Percentiles rank a stretch among this genome's conserved stretches.
Conservation (phyloP, 495 filamentous ascomycete species). For the Articulospora tetracladia region DNA sequence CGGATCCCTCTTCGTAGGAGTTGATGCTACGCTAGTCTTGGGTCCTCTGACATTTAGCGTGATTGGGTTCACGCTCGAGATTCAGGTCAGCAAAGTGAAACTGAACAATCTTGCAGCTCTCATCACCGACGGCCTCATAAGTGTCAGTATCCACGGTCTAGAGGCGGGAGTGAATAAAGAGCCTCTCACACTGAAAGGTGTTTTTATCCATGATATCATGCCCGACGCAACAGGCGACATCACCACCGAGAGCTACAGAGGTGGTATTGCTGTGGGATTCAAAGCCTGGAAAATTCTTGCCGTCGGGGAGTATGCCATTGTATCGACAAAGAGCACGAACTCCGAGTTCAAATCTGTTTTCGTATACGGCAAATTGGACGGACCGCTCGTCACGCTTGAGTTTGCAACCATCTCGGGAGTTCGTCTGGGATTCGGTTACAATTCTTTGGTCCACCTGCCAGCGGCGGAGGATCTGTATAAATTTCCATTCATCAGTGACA, state of each 20-base stretch:
- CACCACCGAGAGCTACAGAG: constrained; percentile 28
- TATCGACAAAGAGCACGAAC: neutral
- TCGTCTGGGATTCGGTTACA: constrained; percentile 43
- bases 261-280: constrained; percentile 36
- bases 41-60: constrained; percentile 11
- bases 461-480: constrained; percentile 27
- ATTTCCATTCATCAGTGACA: constrained; percentile 37
- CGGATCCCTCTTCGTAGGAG: neutral
- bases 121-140: neutral
- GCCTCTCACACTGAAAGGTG: constrained; percentile 36
- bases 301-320: constrained; percentile 31
- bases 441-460: constrained; percentile 32
- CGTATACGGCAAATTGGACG: constrained; percentile 28
- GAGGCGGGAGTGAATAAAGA: constrained; percentile 31
- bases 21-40: constrained; percentile 7
- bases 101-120: constrained; percentile 2
- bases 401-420: constrained; percentile 38
- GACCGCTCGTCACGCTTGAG: constrained; percentile 39
- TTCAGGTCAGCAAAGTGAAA: constrained; percentile 3
- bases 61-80: constrained; percentile 3
- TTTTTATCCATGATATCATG: constrained; percentile 29
- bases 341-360: constrained; percentile 34
- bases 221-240: neutral
- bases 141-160: constrained; percentile 33
- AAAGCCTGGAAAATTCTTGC: constrained; percentile 35